Percentiles rank a stretch among this genome's conserved stretches.
Evolutionary conservation across 2,329 filamentous ascomycete species (phyloP).

Genomic region (Fusarium xylarioides): DNA sequence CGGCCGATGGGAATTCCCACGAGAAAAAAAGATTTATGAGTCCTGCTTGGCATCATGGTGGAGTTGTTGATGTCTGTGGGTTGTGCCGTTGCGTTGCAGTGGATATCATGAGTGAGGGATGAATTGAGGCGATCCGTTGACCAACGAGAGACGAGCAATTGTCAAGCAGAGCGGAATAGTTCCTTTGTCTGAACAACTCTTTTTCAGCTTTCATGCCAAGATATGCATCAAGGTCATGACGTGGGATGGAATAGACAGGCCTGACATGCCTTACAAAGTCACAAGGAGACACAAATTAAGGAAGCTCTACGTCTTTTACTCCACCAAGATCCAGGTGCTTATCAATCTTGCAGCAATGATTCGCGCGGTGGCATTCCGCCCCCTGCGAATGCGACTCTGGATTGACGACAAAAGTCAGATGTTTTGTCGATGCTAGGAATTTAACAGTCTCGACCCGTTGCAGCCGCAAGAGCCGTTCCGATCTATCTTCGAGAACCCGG

Average conservation of each 20-base stretch:
- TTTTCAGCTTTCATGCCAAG: not conserved
- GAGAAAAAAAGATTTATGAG: not conserved
- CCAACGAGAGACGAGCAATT: conserved; percentile 5
- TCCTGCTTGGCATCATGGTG: not conserved
- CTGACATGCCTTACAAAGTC: not conserved
- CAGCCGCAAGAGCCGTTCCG: conserved; percentile 33
- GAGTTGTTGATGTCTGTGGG: conserved; percentile 3
- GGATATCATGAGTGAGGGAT: conserved; percentile 2
- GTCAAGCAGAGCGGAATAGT: conserved; percentile 6
- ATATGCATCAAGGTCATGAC: not conserved
- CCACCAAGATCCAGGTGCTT: conserved; percentile 16
- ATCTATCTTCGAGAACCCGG: conserved; percentile 33
- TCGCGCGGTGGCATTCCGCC: conserved; percentile 8
- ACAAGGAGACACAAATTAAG: not conserved
- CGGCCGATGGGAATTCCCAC: conserved; percentile 8
- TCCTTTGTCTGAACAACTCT: not conserved
- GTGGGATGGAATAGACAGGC: not conserved
- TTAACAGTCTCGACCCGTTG: conserved; percentile 12
- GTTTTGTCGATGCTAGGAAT: not conserved
- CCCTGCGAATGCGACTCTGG: not conserved
- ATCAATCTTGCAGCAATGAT: conserved; percentile 32
- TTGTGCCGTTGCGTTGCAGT: not conserved
- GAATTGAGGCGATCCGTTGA: not conserved
- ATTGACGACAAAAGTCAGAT: not conserved
- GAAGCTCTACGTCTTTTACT: conserved; percentile 1